Percentiles rank a stretch among this genome's conserved stretches.
Evolutionary conservation across 2,329 filamentous ascomycete species (phyloP).

Genomic region (Colletotrichum sojae): DNA sequence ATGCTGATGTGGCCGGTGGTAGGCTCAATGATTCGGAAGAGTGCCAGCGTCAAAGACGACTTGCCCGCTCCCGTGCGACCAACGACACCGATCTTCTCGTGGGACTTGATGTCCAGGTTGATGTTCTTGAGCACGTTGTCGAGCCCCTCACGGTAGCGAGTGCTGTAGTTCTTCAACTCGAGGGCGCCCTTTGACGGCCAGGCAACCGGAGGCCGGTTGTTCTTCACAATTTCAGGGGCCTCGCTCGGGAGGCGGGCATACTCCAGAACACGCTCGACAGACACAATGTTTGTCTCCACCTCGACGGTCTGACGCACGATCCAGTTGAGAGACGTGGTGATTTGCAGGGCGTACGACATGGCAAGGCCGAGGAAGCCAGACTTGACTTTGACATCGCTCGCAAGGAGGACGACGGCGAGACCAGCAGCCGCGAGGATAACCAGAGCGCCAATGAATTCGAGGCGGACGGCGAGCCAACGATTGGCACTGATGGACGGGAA

Average conservation of each 20-base stretch:
- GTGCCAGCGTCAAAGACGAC: conserved; percentile 89
- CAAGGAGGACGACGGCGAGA: conserved; percentile 85
- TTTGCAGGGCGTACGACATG: conserved; percentile 98
- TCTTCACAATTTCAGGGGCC: conserved; percentile 92
- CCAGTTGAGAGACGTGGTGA: conserved; percentile 98
- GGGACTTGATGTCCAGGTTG: conserved; percentile 91
- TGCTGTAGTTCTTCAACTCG: conserved; percentile 93
- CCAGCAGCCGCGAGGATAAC: conserved; percentile 92
- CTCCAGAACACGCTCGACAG: conserved; percentile 96
- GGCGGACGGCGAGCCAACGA: conserved; percentile 92
- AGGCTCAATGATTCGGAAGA: conserved; percentile 97
- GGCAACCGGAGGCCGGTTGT: conserved; percentile 86
- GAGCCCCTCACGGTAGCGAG: conserved; percentile 89
- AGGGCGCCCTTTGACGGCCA: conserved; percentile 94
- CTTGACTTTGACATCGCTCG: conserved; percentile 73
- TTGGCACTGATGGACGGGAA: conserved; percentile 96
- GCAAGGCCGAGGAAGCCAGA: conserved; percentile 88
- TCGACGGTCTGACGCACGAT: conserved; percentile 98
- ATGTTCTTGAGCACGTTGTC: conserved; percentile 95
- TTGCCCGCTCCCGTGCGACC: conserved; percentile 97
- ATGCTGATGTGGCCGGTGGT: conserved; percentile 87
- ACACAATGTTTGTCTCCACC: conserved; percentile 99
- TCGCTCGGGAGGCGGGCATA: conserved; percentile 93
- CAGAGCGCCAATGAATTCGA: conserved; percentile 95
- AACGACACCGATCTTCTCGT: conserved; percentile 98